Evolutionary conservation across 2,329 filamentous ascomycete species (phyloP), one percentile per base, ranked within the genome.

Genomic region (Zymoseptoria brevis): DNA sequence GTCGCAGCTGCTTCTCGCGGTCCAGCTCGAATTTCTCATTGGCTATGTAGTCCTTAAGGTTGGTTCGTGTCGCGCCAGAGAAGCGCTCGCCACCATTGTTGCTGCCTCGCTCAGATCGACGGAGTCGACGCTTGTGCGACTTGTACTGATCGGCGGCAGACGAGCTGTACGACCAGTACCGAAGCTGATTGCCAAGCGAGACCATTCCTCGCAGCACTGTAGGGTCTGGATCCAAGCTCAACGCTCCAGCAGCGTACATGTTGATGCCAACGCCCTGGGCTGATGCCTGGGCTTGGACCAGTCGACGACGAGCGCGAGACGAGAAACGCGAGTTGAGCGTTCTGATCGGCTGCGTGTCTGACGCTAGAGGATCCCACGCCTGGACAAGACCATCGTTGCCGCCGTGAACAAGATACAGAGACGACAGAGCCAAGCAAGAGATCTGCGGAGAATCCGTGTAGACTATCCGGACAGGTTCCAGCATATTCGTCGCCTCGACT

Each of bases 111-210:
- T 85, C 86, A 1, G 85, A 83, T 59, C 90, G 86, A 45, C 90
- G 87, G 13, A 87, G 76, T 8, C 85, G 86, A n/a, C 91, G 87
- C 74, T 95, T 96, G 62, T 83, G 88, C 58, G 85, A 86, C 55
- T 87, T 83, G 60, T 87, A 84, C 61, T 90, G 86, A 67, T 88
- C 86, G 0, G 87, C 87, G 8, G 82, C 82, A 22, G 82, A 82
- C n/a, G 91, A 93, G 72, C 89, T 95, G 72, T 95, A 97, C 3
- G 89, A 87, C 94, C 94, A 99, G 73, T 91, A 97, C 11, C 90
- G 88, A 19, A 99, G 76, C 68, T 93, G 88, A 0, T 88, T 89
- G 9, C 94, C 94, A 55, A 96, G 85, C 0, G 92, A 88, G 1
- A 96, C 86, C 61, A 96, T 85, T 5, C 94, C 94, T 41, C 93